phyloP scores from a whole-genome alignment of 495 filamentous ascomycete species.

The Lindgomyces ingoldianus region DNA sequence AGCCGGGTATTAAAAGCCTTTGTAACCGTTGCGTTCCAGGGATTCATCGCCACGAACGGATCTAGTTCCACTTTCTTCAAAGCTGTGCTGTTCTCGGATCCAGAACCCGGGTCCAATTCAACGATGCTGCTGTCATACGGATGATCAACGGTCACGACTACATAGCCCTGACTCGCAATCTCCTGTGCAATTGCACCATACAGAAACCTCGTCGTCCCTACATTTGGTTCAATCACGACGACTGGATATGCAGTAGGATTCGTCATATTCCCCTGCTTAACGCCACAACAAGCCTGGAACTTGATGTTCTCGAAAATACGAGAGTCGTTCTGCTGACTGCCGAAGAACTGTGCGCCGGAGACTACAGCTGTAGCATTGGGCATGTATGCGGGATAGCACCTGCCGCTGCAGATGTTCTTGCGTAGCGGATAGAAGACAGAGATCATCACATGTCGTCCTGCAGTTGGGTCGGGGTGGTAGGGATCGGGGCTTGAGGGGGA shows the following conservation, averaged over 20 bases:
- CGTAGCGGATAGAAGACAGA: background rate
- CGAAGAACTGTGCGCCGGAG: conserved; percentile 2
- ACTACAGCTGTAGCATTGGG: background rate
- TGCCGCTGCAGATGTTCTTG: background rate
- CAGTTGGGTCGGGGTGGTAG: background rate
- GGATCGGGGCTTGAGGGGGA: background rate
- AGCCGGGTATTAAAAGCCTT: conserved; percentile 1
- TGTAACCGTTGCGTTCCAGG: background rate
- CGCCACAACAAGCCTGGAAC: conserved; percentile 3
- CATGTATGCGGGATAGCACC: conserved; percentile 2
- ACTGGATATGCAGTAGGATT: conserved; percentile 34
- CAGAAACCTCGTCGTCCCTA: conserved; percentile 53
- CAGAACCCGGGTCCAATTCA: background rate
- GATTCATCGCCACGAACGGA: background rate
- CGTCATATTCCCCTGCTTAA: too few relatives aligned
- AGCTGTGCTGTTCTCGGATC: background rate
- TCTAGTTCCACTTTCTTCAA: background rate
- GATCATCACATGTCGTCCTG: conserved; percentile 21
- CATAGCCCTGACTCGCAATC: background rate
- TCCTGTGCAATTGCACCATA: conserved; percentile 4
- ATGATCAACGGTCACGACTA: conserved; percentile 14
- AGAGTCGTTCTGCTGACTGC: background rate
- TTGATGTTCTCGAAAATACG: conserved; percentile 31
- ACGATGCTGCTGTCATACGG: conserved; percentile 7
- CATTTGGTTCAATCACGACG: conserved; percentile 66